phyloP scores from a whole-genome alignment of 331 rosid species.

The Stylosanthes scabra region DNA sequence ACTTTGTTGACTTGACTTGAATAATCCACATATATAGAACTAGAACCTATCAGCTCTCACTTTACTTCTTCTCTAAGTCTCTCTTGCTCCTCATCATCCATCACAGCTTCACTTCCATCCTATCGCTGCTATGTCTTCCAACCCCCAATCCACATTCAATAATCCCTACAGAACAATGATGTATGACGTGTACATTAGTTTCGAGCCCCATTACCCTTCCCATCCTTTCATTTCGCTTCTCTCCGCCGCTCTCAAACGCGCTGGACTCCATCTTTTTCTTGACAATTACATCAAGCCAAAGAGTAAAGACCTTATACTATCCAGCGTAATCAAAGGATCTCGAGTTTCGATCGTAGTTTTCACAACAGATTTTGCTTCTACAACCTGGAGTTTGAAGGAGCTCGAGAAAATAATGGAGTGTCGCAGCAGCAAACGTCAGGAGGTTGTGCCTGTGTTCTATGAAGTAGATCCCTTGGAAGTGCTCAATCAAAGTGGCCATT shows the following conservation, averaged over 20 bases:
- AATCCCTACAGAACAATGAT: neutral
- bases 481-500: too few relatives aligned
- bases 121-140: too few relatives aligned
- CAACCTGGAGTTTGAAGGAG: neutral
- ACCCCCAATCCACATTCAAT: neutral
- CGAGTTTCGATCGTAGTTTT: neutral
- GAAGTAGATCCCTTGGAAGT: neutral
- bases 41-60: too few relatives aligned
- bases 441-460: neutral
- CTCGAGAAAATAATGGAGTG: neutral
- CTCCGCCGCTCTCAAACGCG: neutral
- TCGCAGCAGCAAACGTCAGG: neutral
- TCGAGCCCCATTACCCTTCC: neutral
- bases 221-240: neutral
- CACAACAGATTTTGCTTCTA: neutral
- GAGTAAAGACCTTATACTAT: too few relatives aligned
- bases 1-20: too few relatives aligned
- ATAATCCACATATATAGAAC: too few relatives aligned
- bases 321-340: neutral
- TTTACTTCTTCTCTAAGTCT: too few relatives aligned
- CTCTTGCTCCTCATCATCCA: too few relatives aligned
- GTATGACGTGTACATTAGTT: neutral
- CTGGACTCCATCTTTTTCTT: neutral
- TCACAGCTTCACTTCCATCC: too few relatives aligned
- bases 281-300: neutral